These are phyloP conservation scores for Scheffersomyces spartinae DNA, from an alignment of 805 yeast genomes.

Conservation along the genomic window DNA sequence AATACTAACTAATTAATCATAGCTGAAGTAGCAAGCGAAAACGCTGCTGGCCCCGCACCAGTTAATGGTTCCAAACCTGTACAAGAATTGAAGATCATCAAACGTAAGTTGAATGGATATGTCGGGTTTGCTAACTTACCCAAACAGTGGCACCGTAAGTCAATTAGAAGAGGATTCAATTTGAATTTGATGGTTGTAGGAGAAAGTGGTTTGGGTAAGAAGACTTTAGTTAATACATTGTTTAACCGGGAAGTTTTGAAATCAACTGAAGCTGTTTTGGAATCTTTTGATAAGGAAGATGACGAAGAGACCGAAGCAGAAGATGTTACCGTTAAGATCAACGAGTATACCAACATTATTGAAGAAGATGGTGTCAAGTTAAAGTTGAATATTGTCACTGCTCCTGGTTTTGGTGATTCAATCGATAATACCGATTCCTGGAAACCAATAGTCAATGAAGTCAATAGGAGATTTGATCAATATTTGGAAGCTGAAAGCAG, in stretches of 20 bases:
- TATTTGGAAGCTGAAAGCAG: constrained; percentile 86
- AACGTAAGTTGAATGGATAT: constrained; percentile 78
- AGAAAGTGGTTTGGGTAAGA: constrained; percentile 85
- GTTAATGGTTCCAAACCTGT: too few relatives aligned
- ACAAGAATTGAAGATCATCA: constrained; percentile 49
- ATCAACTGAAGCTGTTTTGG: too few relatives aligned
- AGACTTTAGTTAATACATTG: constrained; percentile 83
- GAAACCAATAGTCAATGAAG: constrained; percentile 87
- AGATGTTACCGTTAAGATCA: constrained; percentile 15
- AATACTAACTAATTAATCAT: too few relatives aligned
- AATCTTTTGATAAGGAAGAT: constrained; percentile 4
- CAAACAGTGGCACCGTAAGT: constrained; percentile 96
- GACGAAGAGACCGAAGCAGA: constrained; percentile 4
- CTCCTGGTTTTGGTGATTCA: constrained; percentile 91
- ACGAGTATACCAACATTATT: constrained; percentile 27
- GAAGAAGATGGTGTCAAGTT: constrained; percentile 92
- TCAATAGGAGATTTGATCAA: constrained; percentile 74
- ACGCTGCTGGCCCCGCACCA: too few relatives aligned
- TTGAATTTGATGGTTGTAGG: constrained; percentile 87
- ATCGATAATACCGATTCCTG: constrained; percentile 72
- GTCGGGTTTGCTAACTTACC: constrained; percentile 98
- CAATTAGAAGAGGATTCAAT: constrained; percentile 79
- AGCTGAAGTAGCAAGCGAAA: too few relatives aligned
- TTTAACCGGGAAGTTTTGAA: constrained; percentile 39
- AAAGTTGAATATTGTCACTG: constrained; percentile 70